Conservation (phyloP, 805 yeast genomes). For the Lachancea thermotolerans region DNA sequence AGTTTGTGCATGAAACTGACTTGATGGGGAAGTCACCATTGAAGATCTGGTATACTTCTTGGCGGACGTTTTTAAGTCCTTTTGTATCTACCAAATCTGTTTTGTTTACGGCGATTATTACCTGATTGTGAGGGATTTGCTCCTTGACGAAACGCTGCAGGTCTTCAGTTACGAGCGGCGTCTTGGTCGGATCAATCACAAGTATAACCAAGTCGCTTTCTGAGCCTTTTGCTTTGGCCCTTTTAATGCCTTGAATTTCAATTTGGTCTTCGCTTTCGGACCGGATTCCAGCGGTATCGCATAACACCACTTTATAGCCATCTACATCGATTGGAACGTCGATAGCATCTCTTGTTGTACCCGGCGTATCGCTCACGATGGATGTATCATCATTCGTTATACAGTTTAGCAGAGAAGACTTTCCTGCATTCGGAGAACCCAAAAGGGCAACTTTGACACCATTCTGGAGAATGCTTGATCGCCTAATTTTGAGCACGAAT, state of each 20-base stretch:
- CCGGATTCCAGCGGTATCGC: conserved; percentile 93
- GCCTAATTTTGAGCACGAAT: conserved; percentile 40
- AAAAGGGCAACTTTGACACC: conserved; percentile 71
- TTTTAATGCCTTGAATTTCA: conserved; percentile 72
- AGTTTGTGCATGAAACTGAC: conserved; percentile 55
- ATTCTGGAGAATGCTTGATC: conserved; percentile 55
- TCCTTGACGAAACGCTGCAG: conserved; percentile 35
- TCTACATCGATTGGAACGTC: conserved; percentile 74
- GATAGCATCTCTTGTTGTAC: conserved; percentile 87
- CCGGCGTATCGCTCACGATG: conserved; percentile 85
- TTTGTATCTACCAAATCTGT: conserved; percentile 39
- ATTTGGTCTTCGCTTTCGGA: conserved; percentile 45
- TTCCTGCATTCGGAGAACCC: conserved; percentile 97
- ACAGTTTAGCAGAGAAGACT: conserved; percentile 76
- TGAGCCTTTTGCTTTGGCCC: conserved; percentile 58
- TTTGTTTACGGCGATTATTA: conserved; percentile 50
- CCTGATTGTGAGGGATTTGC: conserved; percentile 21
- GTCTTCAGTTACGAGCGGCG: conserved; percentile 30
- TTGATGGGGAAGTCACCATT: conserved; percentile 18
- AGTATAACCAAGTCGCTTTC: conserved; percentile 65
- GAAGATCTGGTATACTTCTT: conserved; percentile 19
- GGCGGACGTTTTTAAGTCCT: conserved; percentile 17
- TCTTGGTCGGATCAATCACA: conserved; percentile 37
- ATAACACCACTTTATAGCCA: conserved; percentile 77
- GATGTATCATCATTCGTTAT: conserved; percentile 77